Conservation (phyloP, 306 rosid genomes). For the Lotus japonicus region DNA sequence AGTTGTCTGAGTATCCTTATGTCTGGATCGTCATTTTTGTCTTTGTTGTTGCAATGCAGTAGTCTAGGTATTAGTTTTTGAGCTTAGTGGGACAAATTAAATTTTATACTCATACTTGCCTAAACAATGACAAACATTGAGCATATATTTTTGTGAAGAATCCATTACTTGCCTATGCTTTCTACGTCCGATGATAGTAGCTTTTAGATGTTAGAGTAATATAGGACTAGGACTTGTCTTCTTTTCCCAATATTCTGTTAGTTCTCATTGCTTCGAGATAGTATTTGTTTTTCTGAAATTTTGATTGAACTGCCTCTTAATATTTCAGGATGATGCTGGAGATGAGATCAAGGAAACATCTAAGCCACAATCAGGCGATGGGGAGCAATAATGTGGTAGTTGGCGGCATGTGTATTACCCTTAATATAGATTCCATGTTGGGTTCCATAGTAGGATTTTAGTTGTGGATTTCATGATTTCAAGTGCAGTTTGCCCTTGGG, state of each 20-base stretch:
- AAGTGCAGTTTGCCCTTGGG: slow-evolving; percentile 25
- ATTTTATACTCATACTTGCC: not conserved
- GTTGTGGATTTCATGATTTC: slow-evolving; percentile 28
- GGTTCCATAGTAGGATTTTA: slow-evolving; percentile 37
- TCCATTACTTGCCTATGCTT: not conserved
- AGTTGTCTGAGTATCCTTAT: not conserved
- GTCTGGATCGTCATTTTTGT: not conserved
- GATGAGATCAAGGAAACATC: slow-evolving; percentile 93
- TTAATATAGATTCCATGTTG: slow-evolving; percentile 41
- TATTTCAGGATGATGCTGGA: slow-evolving; percentile 76
- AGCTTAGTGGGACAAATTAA: not conserved
- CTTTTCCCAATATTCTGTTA: not conserved
- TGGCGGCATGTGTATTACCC: slow-evolving; percentile 32
- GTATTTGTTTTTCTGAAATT: not conserved
- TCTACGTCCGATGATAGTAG: not conserved
- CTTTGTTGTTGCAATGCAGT: not conserved
- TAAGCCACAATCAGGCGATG: slow-evolving; percentile 61
- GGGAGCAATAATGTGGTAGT: slow-evolving; percentile 36
- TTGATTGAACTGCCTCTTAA: not conserved
- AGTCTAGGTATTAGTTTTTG: not conserved
- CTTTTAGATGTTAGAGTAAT: not conserved
- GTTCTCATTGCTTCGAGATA: not conserved
- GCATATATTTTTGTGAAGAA: not conserved
- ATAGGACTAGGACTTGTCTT: not conserved
- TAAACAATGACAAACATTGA: not conserved